Percentiles rank a stretch among this genome's conserved stretches.
These are phyloP conservation scores for Mycosarcoma maydis DNA, from an alignment of 1,284 basidiomycete species.

Conservation along the genomic window DNA sequence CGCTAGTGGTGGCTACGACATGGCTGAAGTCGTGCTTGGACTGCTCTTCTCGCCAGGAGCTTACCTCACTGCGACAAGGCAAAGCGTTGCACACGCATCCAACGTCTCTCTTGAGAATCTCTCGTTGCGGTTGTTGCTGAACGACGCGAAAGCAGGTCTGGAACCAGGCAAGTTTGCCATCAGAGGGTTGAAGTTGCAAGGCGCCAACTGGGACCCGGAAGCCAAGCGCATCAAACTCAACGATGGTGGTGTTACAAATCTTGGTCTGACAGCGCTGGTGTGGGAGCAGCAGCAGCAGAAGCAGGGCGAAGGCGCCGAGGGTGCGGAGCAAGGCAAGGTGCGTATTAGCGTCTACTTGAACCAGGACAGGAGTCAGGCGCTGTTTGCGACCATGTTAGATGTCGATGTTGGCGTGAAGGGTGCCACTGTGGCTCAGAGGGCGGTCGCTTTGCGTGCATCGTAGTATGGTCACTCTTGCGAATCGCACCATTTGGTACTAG, in stretches of 20 bases:
- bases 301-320: not conserved
- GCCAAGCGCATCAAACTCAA: slow-evolving; percentile 33
- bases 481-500: not conserved
- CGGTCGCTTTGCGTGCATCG: slow-evolving; percentile 61
- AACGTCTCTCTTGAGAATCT: slow-evolving; percentile 59
- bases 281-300: slow-evolving; percentile 32
- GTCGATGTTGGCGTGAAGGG: slow-evolving; percentile 71
- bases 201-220: slow-evolving; percentile 48
- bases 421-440: slow-evolving; percentile 53
- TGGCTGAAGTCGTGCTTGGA: slow-evolving; percentile 55
- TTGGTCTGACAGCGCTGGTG: slow-evolving; percentile 51
- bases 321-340: slow-evolving; percentile 8
- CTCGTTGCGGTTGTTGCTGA: slow-evolving; percentile 42
- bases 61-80: slow-evolving; percentile 64
- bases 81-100: slow-evolving; percentile 56
- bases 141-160: slow-evolving; percentile 27
- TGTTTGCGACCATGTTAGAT: slow-evolving; percentile 84
- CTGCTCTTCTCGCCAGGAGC: slow-evolving; percentile 60
- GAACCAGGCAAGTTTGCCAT: slow-evolving; percentile 68
- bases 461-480: slow-evolving; percentile 1
- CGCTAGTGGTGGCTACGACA: slow-evolving; percentile 36
- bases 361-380: slow-evolving; percentile 83
- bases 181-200: slow-evolving; percentile 58
- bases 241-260: slow-evolving; percentile 50
- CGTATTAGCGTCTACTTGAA: slow-evolving; percentile 92